Evolutionary conservation across 306 rosid species (phyloP).

Genomic region (Vigna reflexopilosa): DNA sequence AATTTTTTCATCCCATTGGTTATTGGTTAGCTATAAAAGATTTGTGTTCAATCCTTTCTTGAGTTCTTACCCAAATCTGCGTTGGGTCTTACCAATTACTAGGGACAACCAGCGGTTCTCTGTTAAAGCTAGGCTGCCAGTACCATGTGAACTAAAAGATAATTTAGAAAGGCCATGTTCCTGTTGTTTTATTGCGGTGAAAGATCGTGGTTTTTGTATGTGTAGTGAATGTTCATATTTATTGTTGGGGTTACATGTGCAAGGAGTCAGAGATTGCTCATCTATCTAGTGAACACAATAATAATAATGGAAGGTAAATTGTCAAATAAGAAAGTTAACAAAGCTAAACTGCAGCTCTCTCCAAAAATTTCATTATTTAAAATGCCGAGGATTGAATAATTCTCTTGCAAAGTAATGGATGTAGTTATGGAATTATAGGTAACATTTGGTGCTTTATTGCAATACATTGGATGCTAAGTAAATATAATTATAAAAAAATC

Average conservation of each 20-base stretch:
- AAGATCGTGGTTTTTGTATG: not conserved
- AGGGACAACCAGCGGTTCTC: not conserved
- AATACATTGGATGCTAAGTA: constrained; percentile 1
- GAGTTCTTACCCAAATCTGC: not conserved
- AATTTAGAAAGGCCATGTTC: not conserved
- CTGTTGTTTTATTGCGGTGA: constrained; percentile 7
- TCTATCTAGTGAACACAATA: not conserved
- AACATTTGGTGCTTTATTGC: constrained; percentile 31
- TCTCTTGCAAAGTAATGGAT: not conserved
- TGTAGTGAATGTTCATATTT: not conserved
- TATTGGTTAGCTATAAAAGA: not conserved
- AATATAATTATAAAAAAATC: not conserved
- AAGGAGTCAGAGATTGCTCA: not conserved
- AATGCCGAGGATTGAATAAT: not conserved
- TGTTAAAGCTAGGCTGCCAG: constrained; percentile 6
- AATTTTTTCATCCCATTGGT: not conserved
- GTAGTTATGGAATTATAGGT: not conserved
- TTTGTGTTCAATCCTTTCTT: not conserved
- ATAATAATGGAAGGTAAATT: not conserved
- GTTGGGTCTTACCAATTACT: not conserved
- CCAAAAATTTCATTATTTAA: not conserved
- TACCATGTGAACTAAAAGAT: not conserved
- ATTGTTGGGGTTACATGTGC: not conserved
- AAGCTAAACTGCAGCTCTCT: not conserved
- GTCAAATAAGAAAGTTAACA: not conserved